These are phyloP conservation scores for Ceratocystis variospora DNA, from an alignment of 2,329 filamentous ascomycete species.

Conservation along the genomic window DNA sequence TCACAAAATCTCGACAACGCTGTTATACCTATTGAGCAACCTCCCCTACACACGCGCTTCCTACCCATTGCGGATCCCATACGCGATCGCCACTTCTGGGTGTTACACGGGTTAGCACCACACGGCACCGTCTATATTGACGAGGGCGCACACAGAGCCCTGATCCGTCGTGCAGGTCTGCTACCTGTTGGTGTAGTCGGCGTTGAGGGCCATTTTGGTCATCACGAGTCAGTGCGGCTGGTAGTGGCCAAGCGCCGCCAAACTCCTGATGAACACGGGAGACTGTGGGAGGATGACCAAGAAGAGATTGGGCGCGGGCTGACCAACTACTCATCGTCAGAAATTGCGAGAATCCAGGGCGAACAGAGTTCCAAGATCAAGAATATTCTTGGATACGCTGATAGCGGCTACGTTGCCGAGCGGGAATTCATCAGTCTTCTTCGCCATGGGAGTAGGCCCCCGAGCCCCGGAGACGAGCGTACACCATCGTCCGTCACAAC, in stretches of 20 bases:
- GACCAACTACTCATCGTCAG: slow-evolving; percentile 80
- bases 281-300: slow-evolving; percentile 38
- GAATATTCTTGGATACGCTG: slow-evolving; percentile 71
- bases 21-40: slow-evolving; percentile 25
- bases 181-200: slow-evolving; percentile 83
- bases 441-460: slow-evolving; percentile 38
- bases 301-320: slow-evolving; percentile 75
- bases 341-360: slow-evolving; percentile 76
- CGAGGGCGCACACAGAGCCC: slow-evolving; percentile 67
- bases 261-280: slow-evolving; percentile 30
- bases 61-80: slow-evolving; percentile 73
- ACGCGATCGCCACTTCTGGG: slow-evolving; percentile 91
- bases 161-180: slow-evolving; percentile 71
- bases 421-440: slow-evolving; percentile 78
- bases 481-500: neutral
- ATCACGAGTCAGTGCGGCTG: slow-evolving; percentile 82
- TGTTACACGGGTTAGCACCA: slow-evolving; percentile 78
- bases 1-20: slow-evolving; percentile 22
- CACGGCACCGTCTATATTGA: slow-evolving; percentile 91
- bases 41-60: slow-evolving; percentile 83
- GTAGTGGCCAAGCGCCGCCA: slow-evolving; percentile 57
- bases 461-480: slow-evolving; percentile 11
- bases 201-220: slow-evolving; percentile 75
- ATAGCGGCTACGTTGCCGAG: slow-evolving; percentile 85
- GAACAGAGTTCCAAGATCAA: slow-evolving; percentile 70